Base-by-base conservation (phyloP, 2,329 filamentous ascomycete genomes). In the Stagonosporopsis cucurbitacearum region DNA sequence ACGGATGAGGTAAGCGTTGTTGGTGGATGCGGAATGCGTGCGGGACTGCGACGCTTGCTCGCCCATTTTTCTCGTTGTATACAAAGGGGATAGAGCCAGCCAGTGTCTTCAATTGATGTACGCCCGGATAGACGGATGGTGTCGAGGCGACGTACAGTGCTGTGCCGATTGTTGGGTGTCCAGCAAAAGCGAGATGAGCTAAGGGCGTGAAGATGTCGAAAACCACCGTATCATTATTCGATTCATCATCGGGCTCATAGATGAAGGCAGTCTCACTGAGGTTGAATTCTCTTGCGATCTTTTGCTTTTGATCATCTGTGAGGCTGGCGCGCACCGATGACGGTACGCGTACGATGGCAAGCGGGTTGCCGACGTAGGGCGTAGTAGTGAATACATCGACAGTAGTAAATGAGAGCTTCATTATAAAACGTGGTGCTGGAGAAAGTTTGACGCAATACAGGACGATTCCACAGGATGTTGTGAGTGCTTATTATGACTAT, bases 21-120 rank as follows among this genome's bases (percentile, higher is more conserved):
- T 15, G 63, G 74, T 92, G 89, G 52, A 86, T 66, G 66, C 85
- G 87, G 50, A 88, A 80, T 57, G 88, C 80, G 68, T 90, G 86
- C 33, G 89, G 88, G 51, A 92, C 86, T 2, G 71, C 71, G 11
- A 88, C 87, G 37, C 79, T 81, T 6, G 86, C 84, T 15, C 44
- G 45, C 1, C 47, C 45, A 2, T 23, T 20, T 0, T 22, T 42
- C 17, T 28, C 9, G 15, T 62, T 43, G 25, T 56, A 57, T n/a
- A 40, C 23, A 40, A 67, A 65, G 4, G 39, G 39, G 15, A 42
- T 42, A 4, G 23, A 28, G 2, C 39, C 39, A 23, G 39, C 39
- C 11, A 42, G 12, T 3, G 39, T 42, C 13, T 17, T 42, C 39
- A 42, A 17, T 9, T 42, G 39, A 6, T 8, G 58, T 12, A 65